Evolutionary conservation across 495 filamentous ascomycete species (phyloP), one percentile per base, ranked within the genome.

Genomic region (Niebla homalea): DNA sequence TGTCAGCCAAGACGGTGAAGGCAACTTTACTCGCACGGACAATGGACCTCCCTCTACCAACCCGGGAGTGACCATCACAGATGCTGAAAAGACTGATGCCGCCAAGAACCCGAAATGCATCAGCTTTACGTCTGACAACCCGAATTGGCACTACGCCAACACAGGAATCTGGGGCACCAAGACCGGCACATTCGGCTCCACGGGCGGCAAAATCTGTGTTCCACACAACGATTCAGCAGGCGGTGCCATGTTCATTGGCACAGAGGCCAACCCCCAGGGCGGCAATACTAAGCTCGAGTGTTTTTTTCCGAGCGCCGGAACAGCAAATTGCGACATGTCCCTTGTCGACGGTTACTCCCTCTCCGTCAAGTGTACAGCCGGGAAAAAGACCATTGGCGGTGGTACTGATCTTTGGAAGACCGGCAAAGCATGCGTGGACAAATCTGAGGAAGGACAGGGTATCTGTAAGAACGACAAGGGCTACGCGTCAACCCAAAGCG

Each of bases 281-380:
- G 43, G 43, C 43, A 46, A 46, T n/a, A 46, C 43, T 7, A 46
- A 46, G 43, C 23, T 46, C 20, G 43, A 46, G 18, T 23, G 20
- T 29, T 29, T 22, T 16, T 21, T 46, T 19, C 43, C 43, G 10
- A 19, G 3, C 23, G 8, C 18, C 16, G 43, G 43, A 22, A 32
- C 18, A 10, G 43, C 19, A 19, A 23, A 46, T n/a, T 22, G 43
- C 6, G 43, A 46, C 25, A 32, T 46, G 16, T 46, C 43, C 25
- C 43, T 46, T 23, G 43, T 46, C 16, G 43, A 46, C 23, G 43
- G 43, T 11, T 46, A 46, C 23, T 46, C 43, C 5, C 43, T 46
- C n/a, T 46, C 43, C 10, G 43, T 46, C 19, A 46, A 14, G 8
- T 46, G 43, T 32, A 22, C 0, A 16, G 25, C 18, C 10, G 43